phyloP scores from a whole-genome alignment of 2,329 filamentous ascomycete genomes.

The Neofusicoccum parvum region DNA sequence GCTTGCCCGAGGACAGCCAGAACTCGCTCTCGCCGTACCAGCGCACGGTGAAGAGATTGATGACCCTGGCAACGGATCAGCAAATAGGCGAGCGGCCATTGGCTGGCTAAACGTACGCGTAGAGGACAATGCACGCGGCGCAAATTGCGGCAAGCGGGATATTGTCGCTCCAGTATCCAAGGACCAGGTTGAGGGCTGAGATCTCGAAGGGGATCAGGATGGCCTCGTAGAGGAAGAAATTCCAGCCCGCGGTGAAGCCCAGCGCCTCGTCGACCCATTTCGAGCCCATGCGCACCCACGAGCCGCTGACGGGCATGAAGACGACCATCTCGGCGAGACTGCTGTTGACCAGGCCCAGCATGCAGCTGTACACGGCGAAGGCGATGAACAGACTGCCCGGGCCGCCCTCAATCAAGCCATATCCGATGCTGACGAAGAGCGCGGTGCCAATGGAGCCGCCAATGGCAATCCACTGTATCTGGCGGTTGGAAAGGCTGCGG shows the following conservation, averaged over 20 bases:
- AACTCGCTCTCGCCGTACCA: slow-evolving; percentile 61
- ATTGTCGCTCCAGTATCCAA: slow-evolving; percentile 50
- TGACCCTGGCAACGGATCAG: background rate
- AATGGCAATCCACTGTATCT: slow-evolving; percentile 45
- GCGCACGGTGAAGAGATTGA: slow-evolving; percentile 20
- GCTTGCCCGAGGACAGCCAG: slow-evolving; percentile 63
- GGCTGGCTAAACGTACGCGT: slow-evolving; percentile 37
- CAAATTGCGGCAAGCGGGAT: slow-evolving; percentile 46
- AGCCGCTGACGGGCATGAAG: slow-evolving; percentile 64
- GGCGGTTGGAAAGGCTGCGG: slow-evolving; percentile 42
- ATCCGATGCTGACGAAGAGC: slow-evolving; percentile 64
- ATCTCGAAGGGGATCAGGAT: slow-evolving; percentile 56
- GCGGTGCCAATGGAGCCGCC: slow-evolving; percentile 47
- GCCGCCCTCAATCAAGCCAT: slow-evolving; percentile 54
- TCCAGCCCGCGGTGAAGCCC: slow-evolving; percentile 59
- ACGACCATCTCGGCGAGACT: slow-evolving; percentile 62
- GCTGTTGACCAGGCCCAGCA: slow-evolving; percentile 59
- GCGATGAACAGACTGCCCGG: slow-evolving; percentile 60
- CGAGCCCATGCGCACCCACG: slow-evolving; percentile 66
- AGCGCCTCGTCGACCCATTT: slow-evolving; percentile 68
- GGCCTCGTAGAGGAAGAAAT: slow-evolving; percentile 56
- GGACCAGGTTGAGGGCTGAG: slow-evolving; percentile 46
- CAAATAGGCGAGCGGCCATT: background rate
- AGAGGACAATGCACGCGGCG: slow-evolving; percentile 45
- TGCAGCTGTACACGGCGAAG: slow-evolving; percentile 56